Base-by-base conservation (phyloP, 192 early-diverging fungal species). In the Mortierella hygrophila region DNA sequence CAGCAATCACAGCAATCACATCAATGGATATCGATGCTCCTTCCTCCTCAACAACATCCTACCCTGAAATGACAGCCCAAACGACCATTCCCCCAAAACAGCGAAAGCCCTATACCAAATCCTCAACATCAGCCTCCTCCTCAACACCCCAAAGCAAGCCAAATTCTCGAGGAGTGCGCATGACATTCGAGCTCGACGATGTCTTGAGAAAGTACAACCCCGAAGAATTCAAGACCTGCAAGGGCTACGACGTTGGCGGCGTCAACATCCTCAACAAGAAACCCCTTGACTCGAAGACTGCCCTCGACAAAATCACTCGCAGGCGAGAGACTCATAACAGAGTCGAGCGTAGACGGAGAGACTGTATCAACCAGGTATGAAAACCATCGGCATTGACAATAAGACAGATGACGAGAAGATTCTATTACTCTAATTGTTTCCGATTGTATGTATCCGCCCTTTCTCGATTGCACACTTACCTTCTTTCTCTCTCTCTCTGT, bases 241-340 rank as follows among this genome's bases (percentile, higher is more conserved):
- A 86, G 65, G 78, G 79, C 5, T 86, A 81, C 38, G 84, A 86
- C 37, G 91, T 95, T 32, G 93, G 92, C 83, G 94, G 94, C 10
- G 92, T 95, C 57, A 95, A 95, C 74, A 94, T 95, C 74, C 90
- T 95, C 75, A 95, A 95, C 76, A 90, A 91, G 68, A 93, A 91
- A 75, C 94, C 92, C 65, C 82, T 95, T 26, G 94, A 95, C 76
- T 92, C 92, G 60, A 91, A 93, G 75, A 94, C 92, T 0, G 93
- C 92, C 11, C 90, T 93, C 68, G 93, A 93, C 85, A 91, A 93
- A 70, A 89, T 95, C 72, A 91, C 93, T 82, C 89, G 92, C 26
- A 88, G 94, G 40, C 91, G 93, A 80, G 94, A 94, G 88, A 94
- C 92, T 37, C 94, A 95, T 80, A 95, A 95, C 80, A 91, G 91